Conservation (phyloP, 1,284 basidiomycete species). For the Sanghuangporus sanghuang region DNA sequence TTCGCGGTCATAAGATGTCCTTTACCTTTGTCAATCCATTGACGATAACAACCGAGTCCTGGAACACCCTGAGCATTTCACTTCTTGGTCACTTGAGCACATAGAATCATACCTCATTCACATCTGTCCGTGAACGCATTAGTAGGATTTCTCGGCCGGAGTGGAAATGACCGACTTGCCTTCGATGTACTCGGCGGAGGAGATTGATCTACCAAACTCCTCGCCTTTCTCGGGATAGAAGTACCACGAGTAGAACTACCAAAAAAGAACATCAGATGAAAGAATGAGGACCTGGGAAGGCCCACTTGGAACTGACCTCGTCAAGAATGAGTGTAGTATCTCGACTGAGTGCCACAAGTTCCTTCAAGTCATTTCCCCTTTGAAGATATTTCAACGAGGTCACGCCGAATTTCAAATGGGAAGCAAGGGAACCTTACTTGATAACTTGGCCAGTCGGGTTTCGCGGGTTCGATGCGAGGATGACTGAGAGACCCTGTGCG, state of each 20-base stretch:
- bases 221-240: constrained; percentile 77
- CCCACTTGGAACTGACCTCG: constrained; percentile 51
- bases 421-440: constrained; percentile 27
- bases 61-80: background rate
- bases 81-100: background rate
- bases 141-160: background rate
- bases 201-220: constrained; percentile 75
- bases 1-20: too few relatives aligned
- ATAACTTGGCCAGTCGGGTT: constrained; percentile 87
- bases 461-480: constrained; percentile 87
- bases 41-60: constrained; percentile 80
- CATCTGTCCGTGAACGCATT: constrained; percentile 39
- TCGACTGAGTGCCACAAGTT: constrained; percentile 69
- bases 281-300: background rate
- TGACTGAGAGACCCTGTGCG: constrained; percentile 78
- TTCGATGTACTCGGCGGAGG: constrained; percentile 79
- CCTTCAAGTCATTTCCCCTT: constrained; percentile 76
- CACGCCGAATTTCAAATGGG: background rate
- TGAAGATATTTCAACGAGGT: constrained; percentile 4
- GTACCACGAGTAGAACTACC: constrained; percentile 88
- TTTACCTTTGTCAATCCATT: constrained; percentile 89
- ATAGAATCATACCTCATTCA: constrained; percentile 52
- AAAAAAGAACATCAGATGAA: background rate
- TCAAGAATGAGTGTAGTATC: constrained; percentile 85
- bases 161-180: constrained; percentile 20